Percentiles rank a stretch among this genome's conserved stretches.
phyloP scores from a whole-genome alignment of 164 flowering plant species.

The Buxus sempervirens region DNA sequence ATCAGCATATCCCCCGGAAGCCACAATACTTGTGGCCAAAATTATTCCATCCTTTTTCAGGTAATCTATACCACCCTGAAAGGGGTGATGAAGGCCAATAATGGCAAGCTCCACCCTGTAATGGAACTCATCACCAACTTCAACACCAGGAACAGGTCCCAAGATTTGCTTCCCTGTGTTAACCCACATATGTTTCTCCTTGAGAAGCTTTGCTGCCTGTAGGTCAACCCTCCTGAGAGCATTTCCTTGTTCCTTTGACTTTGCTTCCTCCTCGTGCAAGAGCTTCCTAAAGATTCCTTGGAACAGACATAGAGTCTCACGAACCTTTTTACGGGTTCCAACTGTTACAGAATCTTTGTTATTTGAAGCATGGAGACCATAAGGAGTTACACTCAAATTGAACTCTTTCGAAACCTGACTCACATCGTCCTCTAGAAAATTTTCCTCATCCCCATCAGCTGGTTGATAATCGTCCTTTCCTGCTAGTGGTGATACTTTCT shows the following conservation, averaged over 20 bases:
- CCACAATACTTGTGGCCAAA: conserved; percentile 70
- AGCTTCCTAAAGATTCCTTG: conserved; percentile 59
- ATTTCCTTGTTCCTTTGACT: conserved; percentile 16
- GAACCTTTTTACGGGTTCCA: conserved; percentile 47
- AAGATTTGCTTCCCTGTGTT: conserved; percentile 45
- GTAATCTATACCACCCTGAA: conserved; percentile 76
- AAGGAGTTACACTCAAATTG: conserved; percentile 39
- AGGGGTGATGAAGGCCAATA: conserved; percentile 73
- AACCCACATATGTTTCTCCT: conserved; percentile 43
- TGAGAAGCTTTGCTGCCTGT: conserved; percentile 39
- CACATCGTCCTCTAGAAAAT: conserved; percentile 13
- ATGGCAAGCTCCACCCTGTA: conserved; percentile 77
- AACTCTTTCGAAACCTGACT: conserved; percentile 6
- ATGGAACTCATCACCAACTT: conserved; percentile 89
- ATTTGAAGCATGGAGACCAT: conserved; percentile 20
- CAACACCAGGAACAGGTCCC: conserved; percentile 85
- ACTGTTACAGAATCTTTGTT: conserved; percentile 12
- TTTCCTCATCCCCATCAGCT: conserved; percentile 13
- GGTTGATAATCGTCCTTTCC: conserved; percentile 9
- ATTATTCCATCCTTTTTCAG: conserved; percentile 28
- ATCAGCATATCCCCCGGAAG: conserved; percentile 77
- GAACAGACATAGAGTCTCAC: conserved; percentile 71
- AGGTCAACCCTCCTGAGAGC: conserved; percentile 42
- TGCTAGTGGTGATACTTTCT: conserved; percentile 7
- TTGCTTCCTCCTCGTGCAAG: conserved; percentile 64